Base-by-base conservation (phyloP, 2,329 filamentous ascomycete genomes). In the Talaromyces sp. region DNA sequence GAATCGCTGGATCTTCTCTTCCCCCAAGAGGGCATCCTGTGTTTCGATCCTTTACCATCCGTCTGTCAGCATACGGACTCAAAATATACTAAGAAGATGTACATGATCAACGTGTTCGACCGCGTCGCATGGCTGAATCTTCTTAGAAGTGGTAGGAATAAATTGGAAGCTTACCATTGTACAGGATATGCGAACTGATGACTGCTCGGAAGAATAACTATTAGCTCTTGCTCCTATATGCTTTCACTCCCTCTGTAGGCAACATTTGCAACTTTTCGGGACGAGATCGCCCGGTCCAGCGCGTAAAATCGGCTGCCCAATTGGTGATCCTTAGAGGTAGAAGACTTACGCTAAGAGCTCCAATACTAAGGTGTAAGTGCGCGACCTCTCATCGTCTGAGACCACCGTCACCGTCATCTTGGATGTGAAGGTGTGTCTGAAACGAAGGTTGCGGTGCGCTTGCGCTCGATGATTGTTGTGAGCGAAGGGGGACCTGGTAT, bases 311-410 rank as follows among this genome's bases (percentile, higher is more conserved):
- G 2, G 29, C 47, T n/a, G 25, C 47, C 47, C 15, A 29, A 27
- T 10, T 51, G 47, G 11, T 10, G 7, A 29, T 94, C 90, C 73
- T 98, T 95, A 62, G 95, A 94, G 64, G 93, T 97, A 74, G 95
- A 95, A 80, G 98, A 99, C 79, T 98, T 98, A 98, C 84, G 95
- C 95, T 72, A 99, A 89, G 70, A 99, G 91, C 89, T 99, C 95
- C 71, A 99, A 91, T 77, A 99, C 91, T 81, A 99, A 88, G 72
- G 94, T 98, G 82, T 99, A 94, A 77, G 94, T 91, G 80, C 98
- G 91, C 85, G 98, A 95, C 83, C 98, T 95, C 89, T 99, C 94
- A 81, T 98, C 86, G 87, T 99, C 95, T 80, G 95, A 53, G 49
- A 53, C 49, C 49, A 31, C 49, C 25, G 49, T 53, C 49, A 31